A percentile compares a stretch with the other conserved stretches of the same genome.
Conservation (phyloP, 208 protist genomes). For the Leishmania martiniquensis region DNA sequence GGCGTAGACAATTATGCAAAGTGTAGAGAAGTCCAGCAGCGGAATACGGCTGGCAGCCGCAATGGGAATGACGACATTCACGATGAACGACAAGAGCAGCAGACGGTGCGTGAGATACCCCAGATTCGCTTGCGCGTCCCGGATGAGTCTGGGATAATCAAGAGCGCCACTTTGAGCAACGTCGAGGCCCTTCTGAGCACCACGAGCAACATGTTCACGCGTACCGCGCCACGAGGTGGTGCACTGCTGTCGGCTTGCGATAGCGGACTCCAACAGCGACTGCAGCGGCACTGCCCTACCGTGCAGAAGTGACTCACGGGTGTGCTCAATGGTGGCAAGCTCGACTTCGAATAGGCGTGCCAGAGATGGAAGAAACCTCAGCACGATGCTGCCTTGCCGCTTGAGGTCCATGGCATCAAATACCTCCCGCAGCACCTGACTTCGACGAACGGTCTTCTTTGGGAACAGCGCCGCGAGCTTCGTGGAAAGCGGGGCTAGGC, state of each 20-base stretch:
- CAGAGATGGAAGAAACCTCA: constrained; percentile 40
- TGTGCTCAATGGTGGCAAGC: constrained; percentile 30
- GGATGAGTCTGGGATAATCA: constrained; percentile 1
- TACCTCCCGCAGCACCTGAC: constrained; percentile 52
- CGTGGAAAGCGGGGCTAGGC: constrained; percentile 12
- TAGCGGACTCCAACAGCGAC: constrained; percentile 16
- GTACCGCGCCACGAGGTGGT: constrained; percentile 3
- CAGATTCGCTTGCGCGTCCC: constrained; percentile 6
- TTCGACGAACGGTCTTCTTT: constrained; percentile 38
- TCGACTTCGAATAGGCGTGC: constrained; percentile 58
- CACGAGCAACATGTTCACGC: neutral
- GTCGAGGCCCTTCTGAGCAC: neutral
- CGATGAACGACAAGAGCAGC: constrained; percentile 51
- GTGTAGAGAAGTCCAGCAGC: constrained; percentile 59
- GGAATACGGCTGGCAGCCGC: constrained; percentile 44
- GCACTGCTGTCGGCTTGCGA: constrained; percentile 13
- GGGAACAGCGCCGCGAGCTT: constrained; percentile 22
- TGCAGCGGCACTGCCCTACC: neutral
- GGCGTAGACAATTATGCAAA: constrained; percentile 63
- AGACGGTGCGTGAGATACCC: constrained; percentile 18
- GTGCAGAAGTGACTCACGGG: constrained; percentile 3
- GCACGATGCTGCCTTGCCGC: constrained; percentile 34
- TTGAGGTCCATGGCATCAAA: constrained; percentile 72
- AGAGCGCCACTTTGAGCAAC: neutral
- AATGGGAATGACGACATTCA: constrained; percentile 71